phyloP scores from a whole-genome alignment of 2,329 filamentous ascomycete genomes.

The Aspergillus novoparasiticus region DNA sequence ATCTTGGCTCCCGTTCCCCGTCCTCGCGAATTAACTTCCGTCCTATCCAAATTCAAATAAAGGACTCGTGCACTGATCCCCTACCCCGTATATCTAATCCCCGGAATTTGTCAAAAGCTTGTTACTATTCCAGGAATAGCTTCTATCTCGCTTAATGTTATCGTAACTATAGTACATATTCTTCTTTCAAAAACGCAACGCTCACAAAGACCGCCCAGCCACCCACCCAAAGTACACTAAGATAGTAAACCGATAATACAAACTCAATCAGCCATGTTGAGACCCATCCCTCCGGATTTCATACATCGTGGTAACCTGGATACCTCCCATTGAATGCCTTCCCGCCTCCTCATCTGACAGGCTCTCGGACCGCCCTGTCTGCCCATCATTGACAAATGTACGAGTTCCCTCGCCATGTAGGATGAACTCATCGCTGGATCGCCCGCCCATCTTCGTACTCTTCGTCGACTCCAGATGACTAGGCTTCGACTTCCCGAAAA shows the following conservation, averaged over 20 bases:
- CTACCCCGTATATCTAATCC: background rate
- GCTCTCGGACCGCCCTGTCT: constrained; percentile 7
- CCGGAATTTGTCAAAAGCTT: background rate
- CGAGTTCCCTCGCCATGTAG: constrained; percentile 5
- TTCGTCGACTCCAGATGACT: constrained; percentile 8
- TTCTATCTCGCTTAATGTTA: background rate
- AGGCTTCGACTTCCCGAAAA: constrained; percentile 9
- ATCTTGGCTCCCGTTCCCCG: background rate
- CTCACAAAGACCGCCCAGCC: background rate
- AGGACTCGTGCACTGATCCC: background rate
- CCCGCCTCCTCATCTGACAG: constrained; percentile 17
- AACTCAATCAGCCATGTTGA: background rate
- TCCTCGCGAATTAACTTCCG: background rate
- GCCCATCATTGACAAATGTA: constrained; percentile 1
- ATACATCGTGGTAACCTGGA: constrained; percentile 26
- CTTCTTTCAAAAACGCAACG: background rate
- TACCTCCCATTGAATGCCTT: constrained; percentile 12
- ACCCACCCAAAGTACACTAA: background rate
- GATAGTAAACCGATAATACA: too few relatives aligned
- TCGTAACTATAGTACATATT: background rate
- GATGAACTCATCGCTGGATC: constrained; percentile 18
- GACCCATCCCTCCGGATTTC: constrained; percentile 15
- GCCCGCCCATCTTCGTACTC: background rate
- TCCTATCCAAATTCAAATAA: background rate
- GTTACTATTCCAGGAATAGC: background rate